These are phyloP conservation scores for Globisporangium emineosum DNA, from an alignment of 352 stramenopile species.

Conservation along the genomic window DNA sequence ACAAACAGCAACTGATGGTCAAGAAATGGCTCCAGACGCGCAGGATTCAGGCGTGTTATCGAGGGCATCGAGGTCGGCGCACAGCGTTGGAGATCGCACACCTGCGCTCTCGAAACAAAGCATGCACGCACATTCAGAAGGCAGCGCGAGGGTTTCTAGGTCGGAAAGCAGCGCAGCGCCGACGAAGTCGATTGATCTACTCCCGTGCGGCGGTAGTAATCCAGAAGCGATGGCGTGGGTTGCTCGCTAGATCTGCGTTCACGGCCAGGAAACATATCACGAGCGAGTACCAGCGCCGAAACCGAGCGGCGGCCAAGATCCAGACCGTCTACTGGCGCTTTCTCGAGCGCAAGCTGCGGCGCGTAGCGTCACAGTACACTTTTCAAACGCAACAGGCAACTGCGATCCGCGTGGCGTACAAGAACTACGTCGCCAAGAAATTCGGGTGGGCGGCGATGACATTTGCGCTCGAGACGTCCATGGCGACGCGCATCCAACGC, in stretches of 20 bases:
- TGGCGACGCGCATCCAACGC: slow-evolving; percentile 40
- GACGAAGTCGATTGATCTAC: slow-evolving; percentile 5
- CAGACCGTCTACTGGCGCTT: slow-evolving; percentile 37
- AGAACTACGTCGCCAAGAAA: slow-evolving; percentile 59
- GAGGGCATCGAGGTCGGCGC: slow-evolving; percentile 30
- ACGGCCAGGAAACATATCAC: not conserved
- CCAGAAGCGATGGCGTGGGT: slow-evolving; percentile 30
- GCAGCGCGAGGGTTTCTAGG: slow-evolving; percentile 13
- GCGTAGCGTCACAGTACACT: slow-evolving; percentile 10
- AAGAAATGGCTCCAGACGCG: slow-evolving; percentile 36
- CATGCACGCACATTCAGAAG: slow-evolving; percentile 27
- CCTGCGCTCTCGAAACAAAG: slow-evolving; percentile 2
- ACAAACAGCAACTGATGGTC: slow-evolving; percentile 13
- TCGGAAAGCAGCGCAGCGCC: slow-evolving; percentile 19
- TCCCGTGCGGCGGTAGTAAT: slow-evolving; percentile 7
- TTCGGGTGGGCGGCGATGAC: slow-evolving; percentile 55
- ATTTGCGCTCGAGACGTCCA: slow-evolving; percentile 34
- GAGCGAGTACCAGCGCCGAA: slow-evolving; percentile 16
- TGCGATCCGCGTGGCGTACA: slow-evolving; percentile 47
- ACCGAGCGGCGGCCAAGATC: slow-evolving; percentile 35
- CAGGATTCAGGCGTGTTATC: slow-evolving; percentile 40
- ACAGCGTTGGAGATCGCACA: not conserved
- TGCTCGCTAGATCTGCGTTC: slow-evolving; percentile 13
- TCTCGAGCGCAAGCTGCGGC: slow-evolving; percentile 22
- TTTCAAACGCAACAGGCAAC: slow-evolving; percentile 22